phyloP scores from a whole-genome alignment of 768 basidiomycete species.

The Coprinopsis strossmayeri region DNA sequence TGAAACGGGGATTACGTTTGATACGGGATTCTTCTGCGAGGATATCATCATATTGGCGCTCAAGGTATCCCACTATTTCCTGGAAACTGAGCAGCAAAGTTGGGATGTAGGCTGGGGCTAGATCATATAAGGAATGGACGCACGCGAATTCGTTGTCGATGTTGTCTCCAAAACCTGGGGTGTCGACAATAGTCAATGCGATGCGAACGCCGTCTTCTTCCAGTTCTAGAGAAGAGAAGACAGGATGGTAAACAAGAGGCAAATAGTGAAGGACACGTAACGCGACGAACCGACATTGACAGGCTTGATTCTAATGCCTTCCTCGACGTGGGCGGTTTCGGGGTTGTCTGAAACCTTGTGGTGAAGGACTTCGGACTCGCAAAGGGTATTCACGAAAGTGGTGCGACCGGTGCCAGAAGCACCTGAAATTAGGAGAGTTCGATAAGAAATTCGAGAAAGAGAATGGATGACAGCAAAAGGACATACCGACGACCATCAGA shows the following conservation, averaged over 20 bases:
- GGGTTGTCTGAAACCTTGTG: constrained; percentile 86
- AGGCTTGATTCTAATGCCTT: constrained; percentile 92
- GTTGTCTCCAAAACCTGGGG: constrained; percentile 97
- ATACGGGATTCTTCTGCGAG: constrained; percentile 97
- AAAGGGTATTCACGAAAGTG: constrained; percentile 98
- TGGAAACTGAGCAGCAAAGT: constrained; percentile 59
- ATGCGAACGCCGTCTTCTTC: constrained; percentile 99
- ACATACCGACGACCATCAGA: constrained; percentile 94
- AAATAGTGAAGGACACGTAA: constrained; percentile 1
- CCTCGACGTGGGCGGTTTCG: constrained; percentile 87
- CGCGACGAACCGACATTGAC: constrained; percentile 76
- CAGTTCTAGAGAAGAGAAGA: constrained; percentile 53
- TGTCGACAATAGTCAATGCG: constrained; percentile 96
- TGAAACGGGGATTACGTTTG: constrained; percentile 98
- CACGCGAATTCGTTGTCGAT: constrained; percentile 99
- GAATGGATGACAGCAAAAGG: neutral
- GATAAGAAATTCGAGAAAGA: constrained; percentile 1
- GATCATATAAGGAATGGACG: constrained; percentile 23
- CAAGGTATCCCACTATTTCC: constrained; percentile 94
- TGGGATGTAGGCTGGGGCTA: neutral
- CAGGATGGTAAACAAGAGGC: constrained; percentile 4
- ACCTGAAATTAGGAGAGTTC: constrained; percentile 43
- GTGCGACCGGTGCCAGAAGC: constrained; percentile 96
- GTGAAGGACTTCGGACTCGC: constrained; percentile 85
- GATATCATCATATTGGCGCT: constrained; percentile 98